These are phyloP conservation scores for Saccharomycopsis capsularis DNA, from an alignment of 805 yeast genomes.

Conservation along the genomic window DNA sequence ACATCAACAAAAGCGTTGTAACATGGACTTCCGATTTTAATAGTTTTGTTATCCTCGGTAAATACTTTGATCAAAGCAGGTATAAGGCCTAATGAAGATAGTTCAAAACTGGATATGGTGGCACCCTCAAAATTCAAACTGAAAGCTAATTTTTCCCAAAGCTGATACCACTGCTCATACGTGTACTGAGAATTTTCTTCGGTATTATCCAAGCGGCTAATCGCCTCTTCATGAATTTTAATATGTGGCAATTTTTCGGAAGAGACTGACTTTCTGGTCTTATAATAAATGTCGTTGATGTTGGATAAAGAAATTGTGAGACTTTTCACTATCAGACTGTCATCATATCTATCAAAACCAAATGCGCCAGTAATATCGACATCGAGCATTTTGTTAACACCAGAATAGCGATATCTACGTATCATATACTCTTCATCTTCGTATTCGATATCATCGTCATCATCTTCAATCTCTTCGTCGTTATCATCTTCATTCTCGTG, in stretches of 20 bases:
- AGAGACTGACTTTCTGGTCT: neutral
- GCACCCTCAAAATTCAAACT: conserved; percentile 29
- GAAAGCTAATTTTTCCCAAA: conserved; percentile 35
- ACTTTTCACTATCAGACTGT: neutral
- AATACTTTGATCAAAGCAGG: conserved; percentile 36
- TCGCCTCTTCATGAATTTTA: conserved; percentile 8
- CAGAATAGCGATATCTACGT: conserved; percentile 22
- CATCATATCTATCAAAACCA: neutral
- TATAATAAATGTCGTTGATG: neutral
- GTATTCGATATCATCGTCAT: conserved; percentile 26
- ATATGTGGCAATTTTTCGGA: conserved; percentile 2
- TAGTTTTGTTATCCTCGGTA: conserved; percentile 22
- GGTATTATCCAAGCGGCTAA: conserved; percentile 21
- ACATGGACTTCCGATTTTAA: conserved; percentile 31
- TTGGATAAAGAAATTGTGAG: neutral
- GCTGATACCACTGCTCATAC: conserved; percentile 27
- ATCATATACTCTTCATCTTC: conserved; percentile 25
- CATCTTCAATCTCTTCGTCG: conserved; percentile 25
- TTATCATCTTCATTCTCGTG: too few relatives aligned
- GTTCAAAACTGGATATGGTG: conserved; percentile 64
- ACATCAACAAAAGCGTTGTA: conserved; percentile 39
- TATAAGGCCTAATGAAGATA: conserved; percentile 61
- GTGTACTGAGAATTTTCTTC: conserved; percentile 17
- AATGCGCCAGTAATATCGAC: neutral
- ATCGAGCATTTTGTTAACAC: conserved; percentile 20